phyloP scores from a whole-genome alignment of 148 eudicot genomes.

The Salicornia ramosissima region DNA sequence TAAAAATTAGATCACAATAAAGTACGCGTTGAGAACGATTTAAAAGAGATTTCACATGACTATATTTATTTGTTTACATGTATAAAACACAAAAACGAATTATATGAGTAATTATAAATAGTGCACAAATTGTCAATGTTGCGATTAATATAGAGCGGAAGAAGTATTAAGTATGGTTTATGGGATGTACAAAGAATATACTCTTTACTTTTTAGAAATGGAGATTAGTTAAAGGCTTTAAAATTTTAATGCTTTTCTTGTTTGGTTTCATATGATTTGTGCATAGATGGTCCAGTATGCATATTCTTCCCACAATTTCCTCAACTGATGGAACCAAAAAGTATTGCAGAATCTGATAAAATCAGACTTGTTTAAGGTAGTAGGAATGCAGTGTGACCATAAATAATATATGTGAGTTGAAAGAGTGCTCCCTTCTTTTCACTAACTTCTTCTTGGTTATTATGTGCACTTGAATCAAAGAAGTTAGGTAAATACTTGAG shows the following conservation, averaged over 20 bases:
- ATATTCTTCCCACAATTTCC: slow-evolving; percentile 3
- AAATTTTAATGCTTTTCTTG: background rate
- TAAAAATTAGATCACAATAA: too few relatives aligned
- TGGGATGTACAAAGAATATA: background rate
- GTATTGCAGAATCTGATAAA: background rate
- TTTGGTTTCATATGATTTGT: background rate
- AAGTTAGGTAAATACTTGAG: too few relatives aligned
- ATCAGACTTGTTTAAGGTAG: background rate
- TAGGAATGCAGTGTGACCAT: slow-evolving; percentile 2
- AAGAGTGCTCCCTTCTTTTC: background rate
- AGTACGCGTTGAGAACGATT: too few relatives aligned
- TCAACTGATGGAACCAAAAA: background rate
- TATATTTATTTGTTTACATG: too few relatives aligned
- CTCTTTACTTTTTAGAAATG: background rate
- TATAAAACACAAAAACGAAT: too few relatives aligned
- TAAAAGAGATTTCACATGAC: too few relatives aligned
- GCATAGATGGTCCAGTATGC: slow-evolving; percentile 1
- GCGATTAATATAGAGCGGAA: too few relatives aligned
- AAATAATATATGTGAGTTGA: background rate
- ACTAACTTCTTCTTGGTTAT: background rate
- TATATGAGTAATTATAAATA: too few relatives aligned
- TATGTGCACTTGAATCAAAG: too few relatives aligned
- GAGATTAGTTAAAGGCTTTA: background rate
- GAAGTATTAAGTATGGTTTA: background rate
- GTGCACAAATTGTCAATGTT: too few relatives aligned